These are phyloP conservation scores for Trichoderma reesei DNA, from an alignment of 495 filamentous ascomycete species.

Conservation along the genomic window DNA sequence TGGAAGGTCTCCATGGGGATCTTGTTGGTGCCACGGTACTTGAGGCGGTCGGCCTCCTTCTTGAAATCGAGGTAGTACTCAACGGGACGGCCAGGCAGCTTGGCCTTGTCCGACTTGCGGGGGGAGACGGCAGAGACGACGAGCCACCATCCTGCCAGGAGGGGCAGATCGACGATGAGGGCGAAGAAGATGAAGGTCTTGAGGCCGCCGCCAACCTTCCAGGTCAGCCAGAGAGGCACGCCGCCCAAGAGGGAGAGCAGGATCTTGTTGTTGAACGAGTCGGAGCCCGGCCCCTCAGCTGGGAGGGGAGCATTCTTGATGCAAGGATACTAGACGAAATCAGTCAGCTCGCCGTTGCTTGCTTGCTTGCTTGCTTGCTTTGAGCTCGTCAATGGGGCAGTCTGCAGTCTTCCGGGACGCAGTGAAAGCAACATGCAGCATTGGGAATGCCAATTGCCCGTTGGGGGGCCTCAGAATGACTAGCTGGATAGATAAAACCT, in stretches of 20 bases:
- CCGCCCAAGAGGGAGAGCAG: slow-evolving; percentile 48
- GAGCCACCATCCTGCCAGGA: slow-evolving; percentile 66
- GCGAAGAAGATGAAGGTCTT: slow-evolving; percentile 65
- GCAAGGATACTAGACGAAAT: slow-evolving; percentile 49
- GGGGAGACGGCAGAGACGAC: slow-evolving; percentile 54
- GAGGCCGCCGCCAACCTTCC: slow-evolving; percentile 59
- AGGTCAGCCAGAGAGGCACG: slow-evolving; percentile 58
- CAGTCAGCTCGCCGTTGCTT: slow-evolving; percentile 11
- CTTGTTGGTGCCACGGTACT: slow-evolving; percentile 67
- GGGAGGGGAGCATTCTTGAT: slow-evolving; percentile 77
- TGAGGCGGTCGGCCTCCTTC: slow-evolving; percentile 57
- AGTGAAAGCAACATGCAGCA: neutral
- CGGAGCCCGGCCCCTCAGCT: slow-evolving; percentile 60
- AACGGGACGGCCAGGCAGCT: slow-evolving; percentile 63
- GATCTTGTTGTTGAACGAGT: slow-evolving; percentile 58
- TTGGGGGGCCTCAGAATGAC: neutral
- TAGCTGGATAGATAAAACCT: neutral
- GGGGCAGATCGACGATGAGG: slow-evolving; percentile 52
- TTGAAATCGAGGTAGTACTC: slow-evolving; percentile 83
- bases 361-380: no score
- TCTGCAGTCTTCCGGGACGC: neutral
- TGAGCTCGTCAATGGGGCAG: neutral
- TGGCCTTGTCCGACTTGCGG: slow-evolving; percentile 70
- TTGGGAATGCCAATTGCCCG: neutral
- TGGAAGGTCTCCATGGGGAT: slow-evolving; percentile 83